phyloP scores from a whole-genome alignment of 1,139 yeast species.

The Diutina siamensis region DNA sequence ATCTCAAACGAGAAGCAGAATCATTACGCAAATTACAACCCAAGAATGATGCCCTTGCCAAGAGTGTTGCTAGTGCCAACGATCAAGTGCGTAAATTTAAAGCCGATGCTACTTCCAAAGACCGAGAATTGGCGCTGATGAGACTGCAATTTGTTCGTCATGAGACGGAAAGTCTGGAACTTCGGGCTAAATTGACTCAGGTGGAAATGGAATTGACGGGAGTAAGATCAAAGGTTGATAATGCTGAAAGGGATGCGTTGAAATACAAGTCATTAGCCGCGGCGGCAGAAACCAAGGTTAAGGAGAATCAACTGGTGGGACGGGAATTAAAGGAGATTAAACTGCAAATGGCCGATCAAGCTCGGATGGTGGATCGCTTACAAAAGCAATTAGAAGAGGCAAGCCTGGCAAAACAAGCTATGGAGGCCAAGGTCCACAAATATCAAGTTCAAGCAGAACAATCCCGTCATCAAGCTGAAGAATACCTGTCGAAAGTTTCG shows the following conservation, averaged over 20 bases:
- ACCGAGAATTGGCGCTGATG: constrained; percentile 6
- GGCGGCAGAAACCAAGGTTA: background rate
- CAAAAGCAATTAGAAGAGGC: constrained; percentile 7
- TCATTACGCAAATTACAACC: background rate
- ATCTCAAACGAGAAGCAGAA: background rate
- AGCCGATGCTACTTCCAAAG: constrained; percentile 2
- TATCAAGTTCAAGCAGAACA: constrained; percentile 29
- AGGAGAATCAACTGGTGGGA: background rate
- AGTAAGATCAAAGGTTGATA: constrained; percentile 5
- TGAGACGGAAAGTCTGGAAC: background rate
- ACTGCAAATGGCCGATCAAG: background rate
- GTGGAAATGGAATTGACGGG: background rate
- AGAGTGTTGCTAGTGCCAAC: background rate
- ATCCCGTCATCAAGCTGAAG: constrained; percentile 15
- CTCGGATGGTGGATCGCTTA: constrained; percentile 6
- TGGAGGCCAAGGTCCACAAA: constrained; percentile 12
- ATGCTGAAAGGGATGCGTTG: constrained; percentile 7
- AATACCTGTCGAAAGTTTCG: constrained; percentile 18
- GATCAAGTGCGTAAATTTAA: constrained; percentile 1
- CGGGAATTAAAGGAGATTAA: constrained; percentile 6
- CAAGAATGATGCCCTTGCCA: background rate
- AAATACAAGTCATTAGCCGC: constrained; percentile 7
- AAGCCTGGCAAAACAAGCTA: constrained; percentile 11
- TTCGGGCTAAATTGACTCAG: background rate
- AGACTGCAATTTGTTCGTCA: constrained; percentile 1